These are phyloP conservation scores for Penicillium psychrofluorescens DNA, from an alignment of 495 filamentous ascomycete species.

Conservation along the genomic window DNA sequence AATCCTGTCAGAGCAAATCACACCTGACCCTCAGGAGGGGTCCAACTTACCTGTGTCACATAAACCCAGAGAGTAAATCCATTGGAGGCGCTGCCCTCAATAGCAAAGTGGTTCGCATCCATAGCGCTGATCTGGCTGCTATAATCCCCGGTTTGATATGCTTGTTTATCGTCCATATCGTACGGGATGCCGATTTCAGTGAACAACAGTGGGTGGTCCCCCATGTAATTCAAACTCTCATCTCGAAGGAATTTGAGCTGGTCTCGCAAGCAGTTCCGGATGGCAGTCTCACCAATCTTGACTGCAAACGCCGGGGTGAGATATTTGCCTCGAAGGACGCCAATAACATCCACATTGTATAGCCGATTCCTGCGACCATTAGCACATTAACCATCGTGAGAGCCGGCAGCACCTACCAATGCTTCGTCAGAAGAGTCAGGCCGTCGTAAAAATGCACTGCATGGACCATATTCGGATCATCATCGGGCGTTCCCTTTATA, in stretches of 20 bases:
- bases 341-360: conserved; percentile 96
- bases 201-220: conserved; percentile 81
- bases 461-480: conserved; percentile 85
- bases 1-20: conserved; percentile 1
- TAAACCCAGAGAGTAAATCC: conserved; percentile 92
- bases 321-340: conserved; percentile 83
- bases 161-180: conserved; percentile 94
- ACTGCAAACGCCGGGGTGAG: conserved; percentile 81
- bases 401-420: conserved; percentile 52
- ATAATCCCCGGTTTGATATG: conserved; percentile 95
- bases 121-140: conserved; percentile 87
- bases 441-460: conserved; percentile 96
- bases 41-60: conserved; percentile 52
- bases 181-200: conserved; percentile 97
- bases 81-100: conserved; percentile 73
- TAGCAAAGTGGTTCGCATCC: conserved; percentile 92
- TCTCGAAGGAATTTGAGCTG: conserved; percentile 82
- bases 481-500: conserved; percentile 81
- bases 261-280: conserved; percentile 87
- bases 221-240: conserved; percentile 87
- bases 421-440: conserved; percentile 93
- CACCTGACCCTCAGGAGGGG: background rate
- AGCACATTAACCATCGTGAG: background rate
- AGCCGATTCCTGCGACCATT: conserved; percentile 59
- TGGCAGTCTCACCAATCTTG: conserved; percentile 89